A percentile compares a stretch with the other conserved stretches of the same genome.
Evolutionary conservation across 208 protist genomes (phyloP).

Genomic region (Histomonas meleagridis): DNA sequence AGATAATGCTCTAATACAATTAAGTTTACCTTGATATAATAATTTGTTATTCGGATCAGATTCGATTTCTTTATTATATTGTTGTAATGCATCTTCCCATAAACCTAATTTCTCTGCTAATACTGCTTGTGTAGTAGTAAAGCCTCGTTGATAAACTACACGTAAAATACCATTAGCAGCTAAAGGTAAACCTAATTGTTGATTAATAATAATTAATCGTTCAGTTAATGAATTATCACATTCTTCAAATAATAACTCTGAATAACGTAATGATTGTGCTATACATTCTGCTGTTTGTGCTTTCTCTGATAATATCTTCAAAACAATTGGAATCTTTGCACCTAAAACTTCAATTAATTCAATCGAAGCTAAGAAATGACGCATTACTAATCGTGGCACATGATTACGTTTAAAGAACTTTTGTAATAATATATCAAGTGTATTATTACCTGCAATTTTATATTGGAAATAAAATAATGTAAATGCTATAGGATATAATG

Average conservation of each 20-base stretch:
- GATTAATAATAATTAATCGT: not conserved
- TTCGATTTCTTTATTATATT: not conserved
- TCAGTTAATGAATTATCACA: not conserved
- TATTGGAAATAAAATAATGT: not conserved
- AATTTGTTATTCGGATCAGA: not conserved
- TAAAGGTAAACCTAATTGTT: not conserved
- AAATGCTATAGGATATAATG: not conserved
- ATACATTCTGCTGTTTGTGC: not conserved
- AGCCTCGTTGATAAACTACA: not conserved
- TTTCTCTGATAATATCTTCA: too few species aligned
- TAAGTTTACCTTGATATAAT: not conserved
- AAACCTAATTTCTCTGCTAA: not conserved
- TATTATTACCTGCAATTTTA: not conserved
- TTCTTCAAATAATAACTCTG: not conserved
- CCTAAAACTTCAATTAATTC: not conserved
- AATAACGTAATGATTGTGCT: not conserved
- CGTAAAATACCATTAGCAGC: constrained; percentile 23
- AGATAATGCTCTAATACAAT: not conserved
- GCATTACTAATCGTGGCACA: not conserved
- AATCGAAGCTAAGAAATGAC: not conserved
- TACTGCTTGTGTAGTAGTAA: not conserved
- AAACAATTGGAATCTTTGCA: too few species aligned
- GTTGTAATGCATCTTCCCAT: not conserved
- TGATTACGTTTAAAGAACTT: not conserved
- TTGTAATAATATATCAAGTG: not conserved